Evolutionary conservation across 2,329 filamentous ascomycete genomes (phyloP).

Genomic region (Pleurostoma richardsiae): DNA sequence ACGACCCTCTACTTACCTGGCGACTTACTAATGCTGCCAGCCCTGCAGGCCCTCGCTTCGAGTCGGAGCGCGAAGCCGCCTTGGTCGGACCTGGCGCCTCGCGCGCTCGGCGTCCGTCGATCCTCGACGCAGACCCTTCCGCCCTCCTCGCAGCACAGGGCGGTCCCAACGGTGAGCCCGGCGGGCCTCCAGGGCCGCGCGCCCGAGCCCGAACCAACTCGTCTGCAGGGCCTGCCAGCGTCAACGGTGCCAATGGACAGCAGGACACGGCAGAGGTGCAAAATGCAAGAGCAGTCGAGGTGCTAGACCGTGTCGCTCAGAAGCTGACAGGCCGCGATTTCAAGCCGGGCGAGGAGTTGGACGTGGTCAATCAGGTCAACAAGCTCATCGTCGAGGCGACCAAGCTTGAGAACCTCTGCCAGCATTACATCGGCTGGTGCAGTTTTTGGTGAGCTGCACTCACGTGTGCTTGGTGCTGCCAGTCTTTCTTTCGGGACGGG

Average conservation of each 20-base stretch:
- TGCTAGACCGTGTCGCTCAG: constrained; percentile 86
- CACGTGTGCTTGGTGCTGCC: too few species aligned
- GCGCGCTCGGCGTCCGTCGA: constrained; percentile 61
- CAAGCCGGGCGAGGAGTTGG: constrained; percentile 77
- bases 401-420: constrained; percentile 93
- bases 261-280: constrained; percentile 65
- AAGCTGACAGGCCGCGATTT: constrained; percentile 95
- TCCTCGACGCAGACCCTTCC: constrained; percentile 60
- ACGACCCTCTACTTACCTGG: constrained; percentile 98
- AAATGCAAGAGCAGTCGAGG: constrained; percentile 88
- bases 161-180: constrained; percentile 23
- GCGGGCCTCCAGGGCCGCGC: constrained; percentile 42
- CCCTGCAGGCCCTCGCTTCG: constrained; percentile 63
- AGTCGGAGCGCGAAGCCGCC: constrained; percentile 52
- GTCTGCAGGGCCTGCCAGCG: constrained; percentile 32
- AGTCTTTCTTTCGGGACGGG: too few species aligned
- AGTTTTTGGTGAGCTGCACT: constrained; percentile 76
- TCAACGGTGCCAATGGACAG: constrained; percentile 26
- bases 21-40: constrained; percentile 66
- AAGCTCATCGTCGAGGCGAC: constrained; percentile 93
- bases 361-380: constrained; percentile 83
- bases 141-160: constrained; percentile 47
- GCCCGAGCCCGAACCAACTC: constrained; percentile 57
- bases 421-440: constrained; percentile 99
- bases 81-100: constrained; percentile 40